Base-by-base conservation (phyloP, 768 basidiomycete species). In the Lactarius hatsudake region DNA sequence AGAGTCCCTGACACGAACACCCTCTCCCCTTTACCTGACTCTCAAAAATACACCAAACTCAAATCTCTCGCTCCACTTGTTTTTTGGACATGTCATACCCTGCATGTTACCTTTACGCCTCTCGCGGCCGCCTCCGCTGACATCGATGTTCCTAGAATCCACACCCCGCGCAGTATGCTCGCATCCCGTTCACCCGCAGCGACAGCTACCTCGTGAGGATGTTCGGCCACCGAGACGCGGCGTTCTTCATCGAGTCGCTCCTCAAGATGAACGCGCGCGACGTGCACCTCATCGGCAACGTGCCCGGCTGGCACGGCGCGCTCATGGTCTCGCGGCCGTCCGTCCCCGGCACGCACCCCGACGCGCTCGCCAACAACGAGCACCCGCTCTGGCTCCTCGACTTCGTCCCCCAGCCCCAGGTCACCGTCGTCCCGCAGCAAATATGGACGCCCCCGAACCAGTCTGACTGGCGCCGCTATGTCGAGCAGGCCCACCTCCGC, bases 381-480 rank as follows among this genome's bases (percentile, higher is more conserved):
- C n/a, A 15, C 5, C 67, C 58, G 0, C 67, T 68, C 43, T 68
- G 63, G 62, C 30, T 68, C 23, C n/a, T 68, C 40, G 67, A 68
- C 53, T 56, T 64, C 17, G 20, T 59, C 20, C 67, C 67, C n/a
- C 8, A 0, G 17, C 53, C 51, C 20, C 20, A 2, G 1, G 18
- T 7, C 59, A 15, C 10, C 51, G 65, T 69, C 26, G 55, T 69
- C 45, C 45, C 68, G 2, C 68, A 69, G 51, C 18, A 51, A 43
- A 61, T 69, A 2, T 69, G 68, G 68, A 66, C 38, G 9, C 68
- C 68, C 18, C 64, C 64, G 18, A 66, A 66, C 23, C 65, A 66
- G 56, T 66, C 64, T 9, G 68, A 69, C 60, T 66, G 64, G 68
- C 64, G 64, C 6, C 68, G 65, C n/a, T 69, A 69, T 17, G 65